Percentiles rank a stretch among this genome's conserved stretches.
Evolutionary conservation across 163 green algal genomes (phyloP).

Genomic region (Prototheca wickerhamii): DNA sequence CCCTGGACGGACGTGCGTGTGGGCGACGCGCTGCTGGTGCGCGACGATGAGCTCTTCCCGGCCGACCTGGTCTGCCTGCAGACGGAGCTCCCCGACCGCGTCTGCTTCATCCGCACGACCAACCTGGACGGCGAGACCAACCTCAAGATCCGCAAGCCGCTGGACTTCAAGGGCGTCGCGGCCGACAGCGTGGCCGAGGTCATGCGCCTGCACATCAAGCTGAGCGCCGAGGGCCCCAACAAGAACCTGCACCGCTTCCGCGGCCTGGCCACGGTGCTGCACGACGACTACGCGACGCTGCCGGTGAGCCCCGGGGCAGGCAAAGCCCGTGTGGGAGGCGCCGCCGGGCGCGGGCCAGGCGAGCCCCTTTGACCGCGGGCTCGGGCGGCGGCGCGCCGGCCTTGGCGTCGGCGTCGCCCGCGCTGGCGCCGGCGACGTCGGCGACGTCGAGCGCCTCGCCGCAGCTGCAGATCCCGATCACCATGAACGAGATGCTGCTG

Average conservation of each 20-base stretch:
- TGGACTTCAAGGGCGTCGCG: constrained; percentile 25
- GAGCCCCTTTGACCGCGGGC: no score
- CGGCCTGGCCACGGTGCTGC: constrained; percentile 22
- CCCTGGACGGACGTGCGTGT: constrained; percentile 57
- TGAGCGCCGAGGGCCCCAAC: constrained; percentile 51
- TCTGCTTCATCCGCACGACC: constrained; percentile 80
- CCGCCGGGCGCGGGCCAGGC: no score
- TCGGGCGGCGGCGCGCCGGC: no score
- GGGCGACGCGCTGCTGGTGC: constrained; percentile 40
- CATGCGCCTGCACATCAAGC: constrained; percentile 11
- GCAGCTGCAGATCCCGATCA: constrained; percentile 35
- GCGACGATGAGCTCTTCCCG: constrained; percentile 70
- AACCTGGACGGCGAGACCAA: constrained; percentile 86
- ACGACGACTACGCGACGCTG: not conserved
- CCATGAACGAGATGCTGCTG: constrained; percentile 79
- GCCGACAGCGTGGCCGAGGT: constrained; percentile 1
- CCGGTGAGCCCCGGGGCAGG: constrained; percentile 3
- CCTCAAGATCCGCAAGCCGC: constrained; percentile 63
- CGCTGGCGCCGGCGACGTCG: not conserved
- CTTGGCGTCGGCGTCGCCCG: not conserved
- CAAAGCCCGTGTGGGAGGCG: constrained; percentile 3
- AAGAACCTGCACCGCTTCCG: constrained; percentile 64
- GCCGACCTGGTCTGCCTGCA: constrained; percentile 73
- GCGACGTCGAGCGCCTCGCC: not conserved
- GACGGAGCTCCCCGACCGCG: constrained; percentile 43